These are phyloP conservation scores for Physcomitrellopsis africana DNA, from an alignment of 225 moss, liverwort and hornwort genomes.

Conservation along the genomic window DNA sequence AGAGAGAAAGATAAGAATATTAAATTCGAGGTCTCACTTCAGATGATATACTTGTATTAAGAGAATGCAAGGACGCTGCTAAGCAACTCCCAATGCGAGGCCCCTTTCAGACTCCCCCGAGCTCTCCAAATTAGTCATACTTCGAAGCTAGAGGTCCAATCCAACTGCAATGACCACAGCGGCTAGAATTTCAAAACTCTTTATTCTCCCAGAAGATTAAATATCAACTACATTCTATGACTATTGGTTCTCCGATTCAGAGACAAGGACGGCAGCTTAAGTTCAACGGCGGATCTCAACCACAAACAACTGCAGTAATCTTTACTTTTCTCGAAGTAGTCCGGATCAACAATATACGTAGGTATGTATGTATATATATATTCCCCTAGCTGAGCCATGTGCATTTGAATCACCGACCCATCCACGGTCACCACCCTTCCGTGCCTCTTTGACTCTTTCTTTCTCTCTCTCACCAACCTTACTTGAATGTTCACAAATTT, in stretches of 20 bases:
- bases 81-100: background rate
- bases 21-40: conserved; percentile 23
- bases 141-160: background rate
- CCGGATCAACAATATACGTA: background rate
- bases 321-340: background rate
- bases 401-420: background rate
- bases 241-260: background rate
- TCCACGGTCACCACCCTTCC: background rate
- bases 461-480: background rate
- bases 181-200: background rate
- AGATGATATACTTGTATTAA: conserved; percentile 17
- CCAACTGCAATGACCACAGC: background rate
- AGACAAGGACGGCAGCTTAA: background rate
- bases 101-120: background rate
- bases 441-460: too few species aligned
- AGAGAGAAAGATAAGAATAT: background rate
- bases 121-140: background rate
- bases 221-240: conserved; percentile 3
- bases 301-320: conserved; percentile 1
- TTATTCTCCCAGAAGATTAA: conserved; percentile 3
- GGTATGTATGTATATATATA: too few species aligned
- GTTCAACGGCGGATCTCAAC: background rate
- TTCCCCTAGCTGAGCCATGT: background rate
- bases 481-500: conserved; percentile 20
- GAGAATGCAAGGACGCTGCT: conserved; percentile 20